Evolutionary conservation across 2,329 filamentous ascomycete species (phyloP), one percentile per base, ranked within the genome.

Genomic region (Verticillium klebahnii): DNA sequence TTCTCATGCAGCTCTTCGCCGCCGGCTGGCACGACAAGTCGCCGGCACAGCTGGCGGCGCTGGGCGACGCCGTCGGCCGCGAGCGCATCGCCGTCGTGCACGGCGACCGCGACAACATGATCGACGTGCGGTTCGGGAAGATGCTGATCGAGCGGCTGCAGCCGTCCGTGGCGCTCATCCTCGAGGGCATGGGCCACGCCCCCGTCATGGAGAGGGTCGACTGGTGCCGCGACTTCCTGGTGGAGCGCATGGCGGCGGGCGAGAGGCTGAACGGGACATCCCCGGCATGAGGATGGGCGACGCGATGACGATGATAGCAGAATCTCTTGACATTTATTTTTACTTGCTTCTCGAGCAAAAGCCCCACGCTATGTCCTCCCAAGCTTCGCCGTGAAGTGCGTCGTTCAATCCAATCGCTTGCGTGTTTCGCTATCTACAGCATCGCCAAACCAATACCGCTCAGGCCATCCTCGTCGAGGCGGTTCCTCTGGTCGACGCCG

Each of bases 371-470:
- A 37, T 57, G 31, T 57, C n/a, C 55, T 12, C 19, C 45, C 19
- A 23, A 23, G 19, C 19, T 52, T 52, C 45, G 19, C 23, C 45
- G 23, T 25, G n/a, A 25, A 52, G 19, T 9, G 45, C 17, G 45
- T 8, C n/a, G 2, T 52, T 12, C 45, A 56, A 31, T 56, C 31
- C 54, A 19, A 56, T 29, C 40, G 17, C 40, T 55, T 23, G 2
- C n/a, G 29, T n/a, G 1, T 45, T 54, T 40, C 14, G 15, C 64
- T 80, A 61, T 76, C 67, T 73, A 81, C 57, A 81, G 80, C 88
- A 96, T 93, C 29, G 97, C 92, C 71, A 97, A 85, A 45, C 95
- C 95, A 63, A 99, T 88, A 1, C 95, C 94, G 69, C 93, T 95
- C 72, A 93, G 86, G 65, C 85, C 84, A 62, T 88, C 87, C 68